These are phyloP conservation scores for Cyclotella atomus DNA, from an alignment of 108 stramenopile species.

Conservation along the genomic window DNA sequence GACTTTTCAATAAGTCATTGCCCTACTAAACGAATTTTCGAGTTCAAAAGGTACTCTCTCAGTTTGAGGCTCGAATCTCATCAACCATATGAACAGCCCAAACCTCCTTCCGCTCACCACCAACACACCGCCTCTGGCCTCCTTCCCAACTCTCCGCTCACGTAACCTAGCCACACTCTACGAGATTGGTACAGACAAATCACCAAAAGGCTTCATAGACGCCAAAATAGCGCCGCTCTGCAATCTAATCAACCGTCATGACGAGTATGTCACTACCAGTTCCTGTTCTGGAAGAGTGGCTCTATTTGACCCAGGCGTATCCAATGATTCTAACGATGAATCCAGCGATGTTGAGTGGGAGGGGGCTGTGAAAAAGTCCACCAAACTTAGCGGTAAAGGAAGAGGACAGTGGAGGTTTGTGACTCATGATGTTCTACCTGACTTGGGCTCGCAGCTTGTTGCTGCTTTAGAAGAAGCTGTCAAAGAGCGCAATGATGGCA, in stretches of 20 bases:
- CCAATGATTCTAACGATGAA: not conserved
- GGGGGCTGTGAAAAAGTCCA: slow-evolving; percentile 4
- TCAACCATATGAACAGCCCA: not conserved
- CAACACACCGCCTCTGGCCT: not conserved
- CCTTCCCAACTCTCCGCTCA: not conserved
- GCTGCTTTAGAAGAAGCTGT: slow-evolving; percentile 31
- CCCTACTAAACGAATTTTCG: too few relatives aligned
- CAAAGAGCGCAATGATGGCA: not conserved
- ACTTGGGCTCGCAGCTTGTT: slow-evolving; percentile 42
- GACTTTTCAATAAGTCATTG: not conserved
- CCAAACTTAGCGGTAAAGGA: slow-evolving; percentile 69
- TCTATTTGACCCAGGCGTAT: slow-evolving; percentile 71
- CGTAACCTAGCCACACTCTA: not conserved
- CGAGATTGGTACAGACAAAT: not conserved
- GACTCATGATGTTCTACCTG: slow-evolving; percentile 60
- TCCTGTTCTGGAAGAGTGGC: slow-evolving; percentile 88
- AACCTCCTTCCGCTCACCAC: not conserved
- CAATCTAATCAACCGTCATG: slow-evolving; percentile 37
- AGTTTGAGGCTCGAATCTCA: not conserved
- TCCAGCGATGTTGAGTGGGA: slow-evolving; percentile 4
- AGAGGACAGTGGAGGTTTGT: slow-evolving; percentile 76
- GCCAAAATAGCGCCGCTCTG: not conserved
- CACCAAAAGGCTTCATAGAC: slow-evolving; percentile 1
- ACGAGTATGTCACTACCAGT: slow-evolving; percentile 74
- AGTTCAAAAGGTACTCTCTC: too few relatives aligned